Percentiles rank a stretch among this genome's conserved stretches.
phyloP scores from a whole-genome alignment of 768 basidiomycete genomes.

The Omphalotus guepiniiformis region DNA sequence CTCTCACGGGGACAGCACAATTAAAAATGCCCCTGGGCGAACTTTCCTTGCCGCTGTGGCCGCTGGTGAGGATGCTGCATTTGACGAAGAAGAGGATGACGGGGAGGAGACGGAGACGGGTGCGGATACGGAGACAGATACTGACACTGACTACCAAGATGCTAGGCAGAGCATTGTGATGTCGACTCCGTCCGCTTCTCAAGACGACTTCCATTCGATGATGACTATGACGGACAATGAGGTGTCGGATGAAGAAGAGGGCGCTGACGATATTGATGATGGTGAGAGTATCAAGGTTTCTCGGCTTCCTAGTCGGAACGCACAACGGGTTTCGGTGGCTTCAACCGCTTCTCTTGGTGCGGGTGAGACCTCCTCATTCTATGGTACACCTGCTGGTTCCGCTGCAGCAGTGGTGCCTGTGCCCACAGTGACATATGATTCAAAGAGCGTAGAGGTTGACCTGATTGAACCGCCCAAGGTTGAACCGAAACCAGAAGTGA shows the following conservation, averaged over 20 bases:
- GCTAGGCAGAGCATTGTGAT: slow-evolving; percentile 57
- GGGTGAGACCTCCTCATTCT: slow-evolving; percentile 3
- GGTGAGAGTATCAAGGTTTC: slow-evolving; percentile 78
- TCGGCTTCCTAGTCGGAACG: slow-evolving; percentile 25
- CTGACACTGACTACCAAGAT: slow-evolving; percentile 75
- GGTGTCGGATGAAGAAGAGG: slow-evolving; percentile 53
- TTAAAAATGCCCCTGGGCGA: slow-evolving; percentile 26
- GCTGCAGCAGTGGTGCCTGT: slow-evolving; percentile 15
- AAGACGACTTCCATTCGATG: slow-evolving; percentile 75
- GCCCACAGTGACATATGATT: slow-evolving; percentile 46
- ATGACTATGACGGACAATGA: slow-evolving; percentile 69
- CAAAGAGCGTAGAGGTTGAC: slow-evolving; percentile 32
- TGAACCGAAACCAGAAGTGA: slow-evolving; percentile 53
- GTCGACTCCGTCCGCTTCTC: slow-evolving; percentile 15
- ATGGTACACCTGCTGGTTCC: slow-evolving; percentile 4
- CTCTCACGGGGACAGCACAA: slow-evolving; percentile 34
- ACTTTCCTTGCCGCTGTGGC: slow-evolving; percentile 11
- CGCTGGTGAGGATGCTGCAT: slow-evolving; percentile 15
- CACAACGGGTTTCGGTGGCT: slow-evolving; percentile 8
- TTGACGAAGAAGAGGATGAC: slow-evolving; percentile 23
- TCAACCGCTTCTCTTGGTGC: slow-evolving; percentile 22
- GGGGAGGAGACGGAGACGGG: slow-evolving; percentile 60
- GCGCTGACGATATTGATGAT: slow-evolving; percentile 45
- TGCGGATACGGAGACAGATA: slow-evolving; percentile 64
- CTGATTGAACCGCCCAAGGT: slow-evolving; percentile 16